Evolutionary conservation across 116 monocot species (phyloP).

Genomic region (Zostera marina): DNA sequence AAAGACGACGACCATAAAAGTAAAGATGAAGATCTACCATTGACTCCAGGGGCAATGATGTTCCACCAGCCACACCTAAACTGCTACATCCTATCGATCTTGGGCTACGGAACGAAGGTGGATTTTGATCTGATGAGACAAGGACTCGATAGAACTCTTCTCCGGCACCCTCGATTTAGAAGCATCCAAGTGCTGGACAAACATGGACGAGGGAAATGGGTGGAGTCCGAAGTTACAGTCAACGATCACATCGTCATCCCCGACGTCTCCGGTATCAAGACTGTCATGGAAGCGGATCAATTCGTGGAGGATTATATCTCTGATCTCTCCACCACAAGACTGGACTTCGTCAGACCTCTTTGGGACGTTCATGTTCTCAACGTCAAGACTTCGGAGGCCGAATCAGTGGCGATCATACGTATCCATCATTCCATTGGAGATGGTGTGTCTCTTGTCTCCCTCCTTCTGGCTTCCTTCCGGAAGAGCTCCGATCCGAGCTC

Average conservation of each 20-base stretch:
- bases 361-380: conserved; percentile 92
- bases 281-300: not conserved
- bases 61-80: too few species aligned
- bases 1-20: too few species aligned
- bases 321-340: conserved; percentile 3
- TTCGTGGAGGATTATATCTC: conserved; percentile 8
- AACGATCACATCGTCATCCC: conserved; percentile 4
- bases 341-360: conserved; percentile 42
- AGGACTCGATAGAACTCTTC: too few species aligned
- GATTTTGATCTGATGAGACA: too few species aligned
- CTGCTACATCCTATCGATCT: too few species aligned
- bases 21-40: too few species aligned
- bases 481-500: conserved; percentile 32
- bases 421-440: conserved; percentile 89
- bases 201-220: conserved; percentile 3
- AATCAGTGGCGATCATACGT: conserved; percentile 36
- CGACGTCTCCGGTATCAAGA: too few species aligned
- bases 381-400: conserved; percentile 52
- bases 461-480: conserved; percentile 78
- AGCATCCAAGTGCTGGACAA: too few species aligned
- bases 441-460: conserved; percentile 68
- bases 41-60: too few species aligned
- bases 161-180: too few species aligned
- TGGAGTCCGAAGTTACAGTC: not conserved
- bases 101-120: too few species aligned